A percentile compares a stretch with the other conserved stretches of the same genome.
These are phyloP conservation scores for Fusarium algeriense DNA, from an alignment of 2,329 filamentous ascomycete genomes.

Conservation along the genomic window DNA sequence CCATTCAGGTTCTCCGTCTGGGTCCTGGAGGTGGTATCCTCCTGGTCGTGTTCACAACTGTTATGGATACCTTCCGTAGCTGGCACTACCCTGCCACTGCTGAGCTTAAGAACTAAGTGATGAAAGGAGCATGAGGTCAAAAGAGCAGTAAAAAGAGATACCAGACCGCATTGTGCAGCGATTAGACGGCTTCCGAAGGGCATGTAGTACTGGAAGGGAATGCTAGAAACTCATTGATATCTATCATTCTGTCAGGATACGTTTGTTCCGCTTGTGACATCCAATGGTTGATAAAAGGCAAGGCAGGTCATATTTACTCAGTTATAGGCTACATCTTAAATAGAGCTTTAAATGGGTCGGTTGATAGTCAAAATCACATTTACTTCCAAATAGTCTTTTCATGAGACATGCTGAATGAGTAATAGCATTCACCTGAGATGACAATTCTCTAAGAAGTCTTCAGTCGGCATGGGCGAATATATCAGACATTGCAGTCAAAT, in stretches of 20 bases:
- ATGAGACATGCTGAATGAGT: background rate
- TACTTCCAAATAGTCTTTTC: background rate
- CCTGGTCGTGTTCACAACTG: slow-evolving; percentile 86
- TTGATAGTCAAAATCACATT: background rate
- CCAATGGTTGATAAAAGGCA: slow-evolving; percentile 9
- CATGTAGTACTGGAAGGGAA: slow-evolving; percentile 10
- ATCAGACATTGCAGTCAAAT: background rate
- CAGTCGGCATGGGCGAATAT: background rate
- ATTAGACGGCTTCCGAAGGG: slow-evolving; percentile 24
- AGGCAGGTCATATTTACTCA: slow-evolving; percentile 25
- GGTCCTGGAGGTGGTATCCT: slow-evolving; percentile 75
- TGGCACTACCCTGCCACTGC: slow-evolving; percentile 49
- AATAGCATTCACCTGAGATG: too few species aligned
- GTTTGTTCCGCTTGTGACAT: slow-evolving; percentile 12
- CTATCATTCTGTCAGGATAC: slow-evolving; percentile 10
- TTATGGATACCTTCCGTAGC: slow-evolving; percentile 92
- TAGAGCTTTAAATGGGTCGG: slow-evolving; percentile 32
- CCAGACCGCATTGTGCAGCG: slow-evolving; percentile 25
- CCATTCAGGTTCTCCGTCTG: slow-evolving; percentile 58
- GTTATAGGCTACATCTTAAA: slow-evolving; percentile 16
- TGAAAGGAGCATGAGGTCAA: slow-evolving; percentile 7
- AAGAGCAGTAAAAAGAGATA: slow-evolving; percentile 37
- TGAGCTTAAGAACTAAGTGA: slow-evolving; percentile 15
- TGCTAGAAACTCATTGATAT: slow-evolving; percentile 26
- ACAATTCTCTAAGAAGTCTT: background rate